Conservation (phyloP, 2,329 filamentous ascomycete genomes). For the Colletotrichum sp. region DNA sequence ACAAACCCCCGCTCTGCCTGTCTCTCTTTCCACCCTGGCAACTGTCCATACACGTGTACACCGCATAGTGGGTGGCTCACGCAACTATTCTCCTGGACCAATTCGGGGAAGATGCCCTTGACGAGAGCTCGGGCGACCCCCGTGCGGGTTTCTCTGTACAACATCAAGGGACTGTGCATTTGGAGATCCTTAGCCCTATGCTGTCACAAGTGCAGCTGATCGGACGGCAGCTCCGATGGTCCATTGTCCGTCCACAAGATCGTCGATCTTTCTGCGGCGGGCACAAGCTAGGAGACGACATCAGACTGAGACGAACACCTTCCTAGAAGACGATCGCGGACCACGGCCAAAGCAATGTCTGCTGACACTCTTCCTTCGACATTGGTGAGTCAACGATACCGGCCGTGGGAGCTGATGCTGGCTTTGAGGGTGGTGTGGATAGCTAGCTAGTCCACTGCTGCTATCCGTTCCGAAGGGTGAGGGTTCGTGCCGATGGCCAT, state of each 20-base stretch:
- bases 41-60: constrained; percentile 2
- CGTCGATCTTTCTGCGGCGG: neutral
- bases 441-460: neutral
- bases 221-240: neutral
- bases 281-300: neutral
- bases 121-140: neutral
- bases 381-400: neutral
- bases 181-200: neutral
- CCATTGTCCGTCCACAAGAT: neutral
- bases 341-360: neutral
- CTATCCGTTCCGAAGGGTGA: neutral
- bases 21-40: neutral
- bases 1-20: neutral
- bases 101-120: neutral
- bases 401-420: neutral
- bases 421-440: neutral
- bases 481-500: neutral
- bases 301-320: neutral
- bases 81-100: neutral
- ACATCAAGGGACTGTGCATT: neutral
- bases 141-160: neutral
- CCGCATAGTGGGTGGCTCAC: neutral
- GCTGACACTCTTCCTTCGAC: neutral
- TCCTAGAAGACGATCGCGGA: neutral
- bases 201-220: neutral